Percentiles rank a stretch among this genome's conserved stretches.
phyloP scores from a whole-genome alignment of 148 eudicot genomes.

The Rhododendron simsii region DNA sequence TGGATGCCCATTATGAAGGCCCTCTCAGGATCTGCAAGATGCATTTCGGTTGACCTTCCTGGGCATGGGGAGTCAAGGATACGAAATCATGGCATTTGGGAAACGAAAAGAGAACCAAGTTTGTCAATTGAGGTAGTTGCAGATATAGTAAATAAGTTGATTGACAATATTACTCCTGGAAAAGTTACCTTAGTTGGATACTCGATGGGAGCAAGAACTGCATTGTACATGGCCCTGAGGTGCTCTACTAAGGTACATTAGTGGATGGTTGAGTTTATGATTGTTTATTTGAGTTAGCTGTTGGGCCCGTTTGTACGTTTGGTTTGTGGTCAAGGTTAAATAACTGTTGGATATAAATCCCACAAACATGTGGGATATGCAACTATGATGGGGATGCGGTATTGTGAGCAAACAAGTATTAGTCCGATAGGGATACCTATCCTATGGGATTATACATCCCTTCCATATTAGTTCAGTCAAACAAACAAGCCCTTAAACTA shows the following conservation, averaged over 20 bases:
- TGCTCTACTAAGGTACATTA: conserved; percentile 46
- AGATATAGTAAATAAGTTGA: conserved; percentile 42
- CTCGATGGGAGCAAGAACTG: conserved; percentile 96
- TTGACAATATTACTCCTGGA: conserved; percentile 32
- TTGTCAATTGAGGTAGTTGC: conserved; percentile 61
- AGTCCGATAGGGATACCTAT: background rate
- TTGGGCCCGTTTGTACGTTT: background rate
- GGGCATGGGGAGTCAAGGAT: conserved; percentile 78
- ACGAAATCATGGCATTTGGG: conserved; percentile 23
- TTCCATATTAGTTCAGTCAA: background rate
- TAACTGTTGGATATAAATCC: background rate
- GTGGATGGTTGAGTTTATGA: conserved; percentile 4
- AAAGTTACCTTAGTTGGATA: conserved; percentile 79
- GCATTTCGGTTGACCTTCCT: conserved; percentile 89
- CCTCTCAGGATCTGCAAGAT: conserved; percentile 65
- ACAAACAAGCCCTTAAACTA: background rate
- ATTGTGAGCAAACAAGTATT: background rate
- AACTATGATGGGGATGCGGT: background rate
- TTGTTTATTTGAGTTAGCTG: background rate
- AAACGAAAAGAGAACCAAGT: conserved; percentile 17
- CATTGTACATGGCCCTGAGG: conserved; percentile 79
- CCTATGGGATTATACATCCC: background rate
- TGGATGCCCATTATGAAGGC: conserved; percentile 86
- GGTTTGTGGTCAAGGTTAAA: background rate
- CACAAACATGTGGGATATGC: background rate